phyloP scores from a whole-genome alignment of 2,329 filamentous ascomycete genomes.

The Juglanconis sp. region DNA sequence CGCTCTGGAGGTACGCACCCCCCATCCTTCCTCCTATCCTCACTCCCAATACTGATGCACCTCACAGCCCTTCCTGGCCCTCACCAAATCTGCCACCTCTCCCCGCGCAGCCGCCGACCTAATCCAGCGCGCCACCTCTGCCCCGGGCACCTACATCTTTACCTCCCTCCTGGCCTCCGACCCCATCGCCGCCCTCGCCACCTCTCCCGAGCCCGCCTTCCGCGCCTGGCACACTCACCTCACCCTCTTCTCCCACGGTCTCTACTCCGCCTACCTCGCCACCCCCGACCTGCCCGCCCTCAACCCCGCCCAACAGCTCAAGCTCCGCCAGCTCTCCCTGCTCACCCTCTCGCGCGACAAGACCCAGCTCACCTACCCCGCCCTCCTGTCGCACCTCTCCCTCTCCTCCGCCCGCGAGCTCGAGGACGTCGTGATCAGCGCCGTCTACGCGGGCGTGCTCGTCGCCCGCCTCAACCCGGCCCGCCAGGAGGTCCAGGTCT shows the following conservation, averaged over 20 bases:
- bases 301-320: conserved; percentile 69
- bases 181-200: conserved; percentile 70
- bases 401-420: conserved; percentile 67
- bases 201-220: conserved; percentile 52
- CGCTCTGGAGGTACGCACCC: conserved; percentile 53
- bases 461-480: conserved; percentile 79
- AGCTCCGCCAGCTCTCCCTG: conserved; percentile 88
- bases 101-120: conserved; percentile 83
- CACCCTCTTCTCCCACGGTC: conserved; percentile 84
- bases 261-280: conserved; percentile 28
- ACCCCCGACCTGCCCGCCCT: conserved; percentile 61
- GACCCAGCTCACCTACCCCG: conserved; percentile 64
- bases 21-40: neutral
- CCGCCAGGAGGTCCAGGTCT: conserved; percentile 70
- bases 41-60: conserved; percentile 19
- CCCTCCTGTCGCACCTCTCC: conserved; percentile 64
- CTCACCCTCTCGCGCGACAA: conserved; percentile 66
- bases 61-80: conserved; percentile 81
- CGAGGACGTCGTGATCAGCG: conserved; percentile 81
- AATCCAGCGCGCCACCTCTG: conserved; percentile 83
- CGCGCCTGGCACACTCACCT: conserved; percentile 64
- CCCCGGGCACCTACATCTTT: conserved; percentile 87
- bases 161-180: conserved; percentile 83
- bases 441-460: conserved; percentile 82
- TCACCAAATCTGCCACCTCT: conserved; percentile 81